Evolutionary conservation across 306 rosid species (phyloP).

Genomic region (Rosa persica): DNA sequence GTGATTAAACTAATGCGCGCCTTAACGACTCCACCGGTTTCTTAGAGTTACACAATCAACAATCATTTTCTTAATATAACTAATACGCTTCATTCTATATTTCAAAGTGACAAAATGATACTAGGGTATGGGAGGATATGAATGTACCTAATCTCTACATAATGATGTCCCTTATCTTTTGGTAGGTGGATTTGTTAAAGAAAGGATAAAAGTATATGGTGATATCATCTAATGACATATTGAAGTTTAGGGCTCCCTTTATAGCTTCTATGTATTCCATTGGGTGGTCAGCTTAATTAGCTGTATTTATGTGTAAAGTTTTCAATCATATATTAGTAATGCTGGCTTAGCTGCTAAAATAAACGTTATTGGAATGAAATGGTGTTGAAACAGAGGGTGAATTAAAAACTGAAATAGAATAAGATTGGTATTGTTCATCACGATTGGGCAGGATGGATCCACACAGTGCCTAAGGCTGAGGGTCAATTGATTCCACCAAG

Average conservation of each 20-base stretch:
- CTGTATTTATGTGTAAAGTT: not conserved
- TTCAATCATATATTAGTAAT: not conserved
- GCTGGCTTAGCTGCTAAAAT: not conserved
- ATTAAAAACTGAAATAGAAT: not conserved
- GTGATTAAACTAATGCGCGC: not conserved
- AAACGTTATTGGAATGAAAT: not conserved
- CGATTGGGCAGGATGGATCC: not conserved
- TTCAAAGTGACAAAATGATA: not conserved
- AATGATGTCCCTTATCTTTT: not conserved
- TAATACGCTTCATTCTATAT: not conserved
- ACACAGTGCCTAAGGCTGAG: not conserved
- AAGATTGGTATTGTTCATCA: not conserved
- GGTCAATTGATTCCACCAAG: not conserved
- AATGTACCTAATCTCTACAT: not conserved
- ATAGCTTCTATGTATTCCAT: not conserved
- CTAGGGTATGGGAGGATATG: not conserved
- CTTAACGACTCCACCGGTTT: conserved; percentile 21
- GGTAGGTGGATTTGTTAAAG: not conserved
- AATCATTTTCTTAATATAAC: not conserved
- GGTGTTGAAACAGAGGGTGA: not conserved
- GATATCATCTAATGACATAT: conserved; percentile 2
- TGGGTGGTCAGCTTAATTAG: not conserved
- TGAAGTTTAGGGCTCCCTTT: not conserved
- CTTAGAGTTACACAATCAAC: not conserved
- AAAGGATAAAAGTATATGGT: not conserved